Evolutionary conservation across 2,329 filamentous ascomycete genomes (phyloP), one percentile per base, ranked within the genome.

Genomic region (Fusarium miscanthi): DNA sequence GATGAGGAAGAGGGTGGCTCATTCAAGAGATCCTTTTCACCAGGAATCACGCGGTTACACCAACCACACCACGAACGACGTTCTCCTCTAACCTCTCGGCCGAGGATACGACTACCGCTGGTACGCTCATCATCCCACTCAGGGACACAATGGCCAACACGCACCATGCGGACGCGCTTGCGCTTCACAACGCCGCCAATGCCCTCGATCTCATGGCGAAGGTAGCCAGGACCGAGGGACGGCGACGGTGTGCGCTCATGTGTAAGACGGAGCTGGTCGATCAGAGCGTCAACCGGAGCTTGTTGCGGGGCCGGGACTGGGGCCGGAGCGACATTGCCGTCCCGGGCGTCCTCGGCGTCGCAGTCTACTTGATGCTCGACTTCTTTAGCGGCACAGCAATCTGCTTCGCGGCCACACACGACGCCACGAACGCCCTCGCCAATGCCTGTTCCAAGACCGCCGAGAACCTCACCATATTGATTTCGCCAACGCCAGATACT

Each of bases 401-500:
- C 81, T n/a, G 84, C 84, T 43, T 91, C 92, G n/a, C 94, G 90
- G 1, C 94, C 95, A 79, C 95, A 98, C 71, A 94, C 91, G 19
- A 98, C 94, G 35, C 94, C 95, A 75, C 95, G 92, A 77, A 94
- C 91, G 37, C 94, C 94, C 75, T 97, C 94, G 46, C 94, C 94
- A 35, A 97, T 94, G 9, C 95, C 95, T 1, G 93, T 95, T 30
- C 94, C 94, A 1, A 97, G 86, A 5, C 94, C 93, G 25, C 90
- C 91, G 6, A 95, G 92, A 1, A 94, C 90, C 73, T 94, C 92
- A 21, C 91, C 92, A 80, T 97, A 98, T 30, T 94, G 90, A 43
- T 90, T 93, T 56, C 95, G 91, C 95, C 95, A 98, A 69, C 90
- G 92, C 94, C 95, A 98, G 60, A 95, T 93, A 8, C 88, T 90